Base-by-base conservation (phyloP, 768 basidiomycete genomes). In the Termitomyces sp. region DNA sequence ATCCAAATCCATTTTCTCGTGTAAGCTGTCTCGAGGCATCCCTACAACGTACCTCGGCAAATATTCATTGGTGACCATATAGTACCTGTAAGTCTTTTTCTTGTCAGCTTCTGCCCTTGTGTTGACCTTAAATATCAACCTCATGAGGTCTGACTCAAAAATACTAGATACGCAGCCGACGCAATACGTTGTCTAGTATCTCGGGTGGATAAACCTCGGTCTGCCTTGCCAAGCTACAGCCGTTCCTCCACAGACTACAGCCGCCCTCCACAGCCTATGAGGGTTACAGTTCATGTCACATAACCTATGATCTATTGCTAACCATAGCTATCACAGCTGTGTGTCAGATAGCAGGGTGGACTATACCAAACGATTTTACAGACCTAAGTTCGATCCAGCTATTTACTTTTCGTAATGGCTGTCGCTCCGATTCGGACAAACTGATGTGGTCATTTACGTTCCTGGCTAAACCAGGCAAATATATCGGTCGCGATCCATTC, bases 191-290 rank as follows among this genome's bases (percentile, higher is more conserved):
- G 26, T 26, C 51, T 20, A 8, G 13, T 26, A 32, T 26, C 24
- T 13, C 13, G 20, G 6, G 37, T 54, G 64, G 64, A 61, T 61
- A 65, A 63, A 63, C 42, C 43, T 65, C 64, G 64, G 64, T 59
- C 32, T n/a, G 6, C 53, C 27, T 41, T 29, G 50, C 50, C 37
- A 52, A 52, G 50, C 49, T 36, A 49, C 31, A 4, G 22, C 9
- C 18, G 14, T 20, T 3, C 22, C 1, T 4, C 20, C 31, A 32
- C 27, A 48, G 13, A n/a, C n/a, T n/a, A n/a, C n/a, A n/a, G n/a
- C n/a, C n/a, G n/a, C n/a, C n/a, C n/a, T n/a, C n/a, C n/a, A n/a
- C n/a, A n/a, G n/a, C n/a, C n/a, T n/a, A n/a, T n/a, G n/a, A n/a
- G n/a, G n/a, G n/a, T 27, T n/a, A 48, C n/a, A 51, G 18, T 8